Base-by-base conservation (phyloP, 1,139 yeast genomes). In the Pichia sp. region DNA sequence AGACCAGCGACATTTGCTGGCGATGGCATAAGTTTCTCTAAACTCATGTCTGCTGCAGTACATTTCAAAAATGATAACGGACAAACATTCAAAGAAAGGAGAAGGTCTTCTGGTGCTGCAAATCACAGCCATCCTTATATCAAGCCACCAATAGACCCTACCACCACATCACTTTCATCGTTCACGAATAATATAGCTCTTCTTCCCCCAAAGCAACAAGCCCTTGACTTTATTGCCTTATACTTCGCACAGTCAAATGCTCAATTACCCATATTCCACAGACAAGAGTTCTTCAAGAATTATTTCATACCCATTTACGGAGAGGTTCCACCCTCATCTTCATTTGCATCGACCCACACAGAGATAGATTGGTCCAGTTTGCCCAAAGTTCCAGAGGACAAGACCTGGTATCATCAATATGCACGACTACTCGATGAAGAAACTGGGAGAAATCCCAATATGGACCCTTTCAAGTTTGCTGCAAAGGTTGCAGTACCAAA, bases 291-390 rank as follows among this genome's bases (percentile, higher is more conserved):
- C 51, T 56, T 87, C 30, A 62, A 63, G 34, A 64, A 66, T 30
- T 77, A 76, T 52, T 87, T 82, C 52, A 72, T 74, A 42, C 96
- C 95, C 0, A 67, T 86, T 2, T 86, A 86, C 53, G 96, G 96
- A 2, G 58, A 64, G 6, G 63, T 82, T 38, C 76, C 84, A 22
- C 53, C 64, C 2, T 62, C 62, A 28, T 62, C 74, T 0, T 67
- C 78, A 3, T 62, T 84, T 32, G 87, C 86, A 1, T 74, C 85
- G 1, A 71, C 75, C 41, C 67, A 67, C 47, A 71, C 86, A 1
- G 53, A 67, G 6, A 67, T 77, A 23, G 74, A 75, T 42, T 42
- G 53, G 20, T 48, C 54, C 10, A 36, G 41, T 3, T 41, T 57
- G 16, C 29, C 36, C 4, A 32, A 40, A 5, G 40, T 48, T 12